Conservation (phyloP, 176 grass and related monocot genomes). For the Ampelocalamus luodianensis region DNA sequence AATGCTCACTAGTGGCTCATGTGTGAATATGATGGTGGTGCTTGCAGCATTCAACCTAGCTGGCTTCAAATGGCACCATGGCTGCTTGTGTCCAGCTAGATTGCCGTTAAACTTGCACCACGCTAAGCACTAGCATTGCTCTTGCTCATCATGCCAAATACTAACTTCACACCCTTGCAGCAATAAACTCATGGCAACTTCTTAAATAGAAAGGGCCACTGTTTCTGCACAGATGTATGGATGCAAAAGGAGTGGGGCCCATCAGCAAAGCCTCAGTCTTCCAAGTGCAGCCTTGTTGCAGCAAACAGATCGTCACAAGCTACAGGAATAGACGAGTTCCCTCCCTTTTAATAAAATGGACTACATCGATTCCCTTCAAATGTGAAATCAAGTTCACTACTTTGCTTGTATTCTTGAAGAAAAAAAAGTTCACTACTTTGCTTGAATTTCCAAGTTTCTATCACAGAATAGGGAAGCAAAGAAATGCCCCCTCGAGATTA, state of each 20-base stretch:
- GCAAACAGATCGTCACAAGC: neutral
- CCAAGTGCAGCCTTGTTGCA: conserved; percentile 8
- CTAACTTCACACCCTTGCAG: neutral
- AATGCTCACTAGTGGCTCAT: neutral
- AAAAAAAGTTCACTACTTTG: neutral
- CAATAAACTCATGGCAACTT: conserved; percentile 4
- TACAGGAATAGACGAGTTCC: conserved; percentile 15
- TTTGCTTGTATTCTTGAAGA: neutral
- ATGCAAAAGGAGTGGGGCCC: neutral
- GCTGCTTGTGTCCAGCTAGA: neutral
- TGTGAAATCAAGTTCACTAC: neutral
- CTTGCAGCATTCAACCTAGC: conserved; percentile 26
- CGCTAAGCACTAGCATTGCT: neutral
- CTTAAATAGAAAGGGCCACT: neutral
- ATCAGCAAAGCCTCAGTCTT: conserved; percentile 6
- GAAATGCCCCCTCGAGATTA: neutral
- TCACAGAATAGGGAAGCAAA: neutral
- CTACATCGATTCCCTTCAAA: conserved; percentile 5
- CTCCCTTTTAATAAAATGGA: neutral
- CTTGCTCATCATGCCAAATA: conserved; percentile 23
- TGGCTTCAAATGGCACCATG: neutral
- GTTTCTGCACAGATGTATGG: neutral
- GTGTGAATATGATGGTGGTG: neutral
- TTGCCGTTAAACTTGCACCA: neutral
- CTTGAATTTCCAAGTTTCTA: conserved; percentile 11